Evolutionary conservation across 2,329 filamentous ascomycete species (phyloP), one percentile per base, ranked within the genome.

Genomic region (Penicillium fuscoglaucum): DNA sequence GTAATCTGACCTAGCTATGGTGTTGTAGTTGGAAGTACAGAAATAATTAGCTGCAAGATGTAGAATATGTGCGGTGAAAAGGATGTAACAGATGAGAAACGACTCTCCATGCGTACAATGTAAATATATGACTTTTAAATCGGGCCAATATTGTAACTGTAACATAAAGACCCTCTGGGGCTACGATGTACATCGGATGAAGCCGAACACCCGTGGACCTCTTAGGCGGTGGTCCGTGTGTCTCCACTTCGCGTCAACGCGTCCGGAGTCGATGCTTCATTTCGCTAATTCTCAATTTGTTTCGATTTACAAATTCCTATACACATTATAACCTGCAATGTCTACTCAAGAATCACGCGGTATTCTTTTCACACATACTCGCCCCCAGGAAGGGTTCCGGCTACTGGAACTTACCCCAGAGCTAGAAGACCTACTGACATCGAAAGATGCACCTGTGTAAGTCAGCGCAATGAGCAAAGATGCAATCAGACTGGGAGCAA

Each of bases 391-490:
- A 64, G 78, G 78, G 24, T 83, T 87, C 69, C 80, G 83, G 40
- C 75, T 88, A 33, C 77, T 88, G 21, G 86, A 88, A 72, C 78
- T 88, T 19, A 81, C 86, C 13, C 73, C 83, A 2, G 83, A 85
- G 35, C 67, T 88, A 37, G 78, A 85, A 13, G 78, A 81, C 37
- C 70, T 85, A 44, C 69, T 88, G 35, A 76, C 80, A 21, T 78
- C 79, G 9, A 75, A 79, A n/a, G 73, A 79, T 58, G 66, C 73
- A 35, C 72, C 76, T 6, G 65, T 61, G 76, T 78, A 72, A 48
- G 70, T 63, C 40, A 17, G 29, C 31, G 19, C 26, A 41, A 31
- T 26, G 9, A 28, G 15, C 19, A 19, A 12, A 3, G 15, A 6
- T 15, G 1, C 19, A 29, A 24, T 17, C 46, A 44, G 6, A 19